These are phyloP conservation scores for Tulasnella calospora DNA, from an alignment of 768 basidiomycete genomes.

Conservation along the genomic window DNA sequence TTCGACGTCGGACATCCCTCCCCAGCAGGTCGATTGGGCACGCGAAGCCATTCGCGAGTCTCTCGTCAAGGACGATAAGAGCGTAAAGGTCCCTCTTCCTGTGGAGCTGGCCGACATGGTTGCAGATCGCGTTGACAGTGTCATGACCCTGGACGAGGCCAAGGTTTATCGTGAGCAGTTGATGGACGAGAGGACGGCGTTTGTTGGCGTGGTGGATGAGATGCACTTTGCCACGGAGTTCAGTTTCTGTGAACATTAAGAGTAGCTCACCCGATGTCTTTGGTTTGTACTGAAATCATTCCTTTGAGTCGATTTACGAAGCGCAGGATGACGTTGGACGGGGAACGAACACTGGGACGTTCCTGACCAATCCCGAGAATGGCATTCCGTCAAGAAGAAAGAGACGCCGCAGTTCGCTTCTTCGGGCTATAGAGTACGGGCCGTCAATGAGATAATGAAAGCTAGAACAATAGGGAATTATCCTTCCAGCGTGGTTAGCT, in stretches of 20 bases:
- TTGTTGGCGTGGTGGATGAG: not conserved
- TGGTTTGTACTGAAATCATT: not conserved
- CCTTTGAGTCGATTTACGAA: no score
- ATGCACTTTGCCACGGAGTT: slow-evolving; percentile 9
- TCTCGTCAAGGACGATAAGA: not conserved
- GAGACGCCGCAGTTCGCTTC: no score
- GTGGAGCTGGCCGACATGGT: slow-evolving; percentile 14
- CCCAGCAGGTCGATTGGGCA: slow-evolving; percentile 3
- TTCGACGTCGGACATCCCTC: slow-evolving; percentile 13
- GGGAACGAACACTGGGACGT: no score
- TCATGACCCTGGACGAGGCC: slow-evolving; percentile 17
- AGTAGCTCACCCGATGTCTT: not conserved
- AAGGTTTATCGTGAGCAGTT: slow-evolving; percentile 13
- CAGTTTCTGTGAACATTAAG: slow-evolving; percentile 22
- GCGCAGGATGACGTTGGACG: no score
- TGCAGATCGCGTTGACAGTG: not conserved
- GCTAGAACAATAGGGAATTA: no score
- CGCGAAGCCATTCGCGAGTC: not conserved
- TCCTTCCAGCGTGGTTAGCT: no score
- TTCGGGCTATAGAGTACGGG: no score
- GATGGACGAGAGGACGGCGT: slow-evolving; percentile 20
- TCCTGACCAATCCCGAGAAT: no score
- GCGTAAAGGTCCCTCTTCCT: not conserved
- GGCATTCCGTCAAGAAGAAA: no score
- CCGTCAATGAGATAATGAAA: no score